phyloP scores from a whole-genome alignment of 805 yeast species.

The Kockiozyma suomiensis region DNA sequence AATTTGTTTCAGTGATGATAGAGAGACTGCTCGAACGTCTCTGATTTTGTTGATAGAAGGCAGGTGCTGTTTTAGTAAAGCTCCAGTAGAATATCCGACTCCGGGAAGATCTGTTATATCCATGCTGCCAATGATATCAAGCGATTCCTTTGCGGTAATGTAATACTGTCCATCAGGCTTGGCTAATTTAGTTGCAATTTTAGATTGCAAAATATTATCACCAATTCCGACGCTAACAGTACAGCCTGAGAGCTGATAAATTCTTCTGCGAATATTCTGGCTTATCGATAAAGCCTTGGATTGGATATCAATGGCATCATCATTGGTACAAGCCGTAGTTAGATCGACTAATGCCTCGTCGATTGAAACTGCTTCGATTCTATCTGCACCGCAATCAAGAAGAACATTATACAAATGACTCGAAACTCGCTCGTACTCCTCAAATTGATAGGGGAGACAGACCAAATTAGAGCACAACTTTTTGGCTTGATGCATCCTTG shows the following conservation, averaged over 20 bases:
- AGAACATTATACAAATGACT: constrained; percentile 64
- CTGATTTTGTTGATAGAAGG: constrained; percentile 42
- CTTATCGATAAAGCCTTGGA: constrained; percentile 40
- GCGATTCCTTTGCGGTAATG: constrained; percentile 40
- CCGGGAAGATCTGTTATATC: constrained; percentile 49
- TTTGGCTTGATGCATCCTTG: constrained; percentile 61
- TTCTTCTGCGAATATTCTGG: constrained; percentile 45
- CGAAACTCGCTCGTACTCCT: constrained; percentile 67
- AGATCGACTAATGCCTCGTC: constrained; percentile 89
- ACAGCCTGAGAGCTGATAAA: constrained; percentile 56
- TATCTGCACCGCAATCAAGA: constrained; percentile 46
- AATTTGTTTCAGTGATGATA: constrained; percentile 46
- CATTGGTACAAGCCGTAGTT: constrained; percentile 40
- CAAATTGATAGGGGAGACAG: constrained; percentile 72
- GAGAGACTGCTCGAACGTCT: constrained; percentile 46
- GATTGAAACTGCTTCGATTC: constrained; percentile 78
- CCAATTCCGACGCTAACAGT: constrained; percentile 82
- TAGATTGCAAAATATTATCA: constrained; percentile 72
- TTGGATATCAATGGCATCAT: constrained; percentile 16
- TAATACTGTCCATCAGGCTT: constrained; percentile 73
- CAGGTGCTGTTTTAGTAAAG: constrained; percentile 49
- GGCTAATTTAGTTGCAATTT: constrained; percentile 68
- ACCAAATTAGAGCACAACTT: constrained; percentile 64
- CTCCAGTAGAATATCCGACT: constrained; percentile 47
- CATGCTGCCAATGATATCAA: constrained; percentile 45